Percentiles rank a stretch among this genome's conserved stretches.
Conservation (phyloP, 2,329 filamentous ascomycete genomes). For the Magnaporthiopsis rhizophila region DNA sequence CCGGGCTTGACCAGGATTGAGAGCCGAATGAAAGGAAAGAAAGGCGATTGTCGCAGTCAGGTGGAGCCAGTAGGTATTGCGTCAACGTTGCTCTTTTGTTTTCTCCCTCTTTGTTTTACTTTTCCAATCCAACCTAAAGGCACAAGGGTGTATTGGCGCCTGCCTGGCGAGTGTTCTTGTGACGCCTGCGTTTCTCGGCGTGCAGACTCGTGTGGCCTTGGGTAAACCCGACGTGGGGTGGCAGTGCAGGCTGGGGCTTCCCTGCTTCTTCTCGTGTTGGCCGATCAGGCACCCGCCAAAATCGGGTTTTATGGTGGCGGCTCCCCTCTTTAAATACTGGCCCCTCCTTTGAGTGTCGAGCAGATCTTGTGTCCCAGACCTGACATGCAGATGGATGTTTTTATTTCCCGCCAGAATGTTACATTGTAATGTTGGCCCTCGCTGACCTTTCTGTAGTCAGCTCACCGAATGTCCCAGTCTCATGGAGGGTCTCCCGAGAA, state of each 20-base stretch:
- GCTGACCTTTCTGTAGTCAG: background rate
- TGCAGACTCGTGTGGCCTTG: background rate
- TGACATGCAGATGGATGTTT: background rate
- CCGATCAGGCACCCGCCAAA: background rate
- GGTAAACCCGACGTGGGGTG: background rate
- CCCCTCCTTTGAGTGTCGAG: background rate
- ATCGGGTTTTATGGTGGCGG: background rate
- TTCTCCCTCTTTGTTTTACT: background rate
- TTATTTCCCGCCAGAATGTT: background rate
- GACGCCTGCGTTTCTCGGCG: background rate
- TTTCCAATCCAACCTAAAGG: too few relatives aligned
- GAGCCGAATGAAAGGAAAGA: background rate
- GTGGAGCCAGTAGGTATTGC: background rate
- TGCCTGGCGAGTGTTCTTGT: background rate
- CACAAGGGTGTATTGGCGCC: background rate
- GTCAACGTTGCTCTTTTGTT: background rate
- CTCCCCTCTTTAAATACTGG: background rate
- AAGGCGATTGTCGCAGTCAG: background rate
- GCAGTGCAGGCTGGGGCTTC: background rate
- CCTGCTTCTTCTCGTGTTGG: background rate
- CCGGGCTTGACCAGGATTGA: background rate
- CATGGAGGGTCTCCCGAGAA: background rate
- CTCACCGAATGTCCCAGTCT: background rate
- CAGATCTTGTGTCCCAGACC: too few relatives aligned
- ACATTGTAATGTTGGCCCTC: background rate